Evolutionary conservation across 2,329 filamentous ascomycete species (phyloP).

Genomic region (Penicillium sp.): DNA sequence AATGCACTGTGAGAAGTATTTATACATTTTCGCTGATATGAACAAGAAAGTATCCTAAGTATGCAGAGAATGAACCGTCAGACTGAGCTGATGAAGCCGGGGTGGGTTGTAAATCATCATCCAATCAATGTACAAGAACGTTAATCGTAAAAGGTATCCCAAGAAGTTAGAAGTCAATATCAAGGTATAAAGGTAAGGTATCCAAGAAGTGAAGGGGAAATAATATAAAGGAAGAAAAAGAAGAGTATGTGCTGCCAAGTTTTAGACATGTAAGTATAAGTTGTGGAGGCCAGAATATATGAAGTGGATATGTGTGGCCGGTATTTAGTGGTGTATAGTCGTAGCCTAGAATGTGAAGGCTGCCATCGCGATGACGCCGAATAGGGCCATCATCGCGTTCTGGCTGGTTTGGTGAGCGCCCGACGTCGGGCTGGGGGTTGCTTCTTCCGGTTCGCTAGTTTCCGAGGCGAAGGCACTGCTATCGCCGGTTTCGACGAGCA

Average conservation of each 20-base stretch:
- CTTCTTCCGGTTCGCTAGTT: conserved; percentile 16
- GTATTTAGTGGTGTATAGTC: conserved; percentile 9
- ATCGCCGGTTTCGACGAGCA: conserved; percentile 20
- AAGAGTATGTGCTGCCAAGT: neutral
- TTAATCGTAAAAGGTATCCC: conserved; percentile 21
- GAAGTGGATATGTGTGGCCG: neutral
- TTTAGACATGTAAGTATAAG: neutral
- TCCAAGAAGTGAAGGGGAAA: conserved; percentile 4
- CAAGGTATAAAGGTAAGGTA: conserved; percentile 10
- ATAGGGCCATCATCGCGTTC: conserved; percentile 27
- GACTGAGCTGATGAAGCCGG: conserved; percentile 16
- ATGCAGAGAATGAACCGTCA: conserved; percentile 11
- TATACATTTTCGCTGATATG: conserved; percentile 8
- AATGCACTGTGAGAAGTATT: neutral
- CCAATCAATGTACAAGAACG: conserved; percentile 23
- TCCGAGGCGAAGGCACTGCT: conserved; percentile 19
- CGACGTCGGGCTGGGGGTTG: conserved; percentile 27
- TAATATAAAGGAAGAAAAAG: conserved; percentile 1
- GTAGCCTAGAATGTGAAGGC: conserved; percentile 8
- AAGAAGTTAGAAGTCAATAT: conserved; percentile 15
- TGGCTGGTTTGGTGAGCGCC: conserved; percentile 27
- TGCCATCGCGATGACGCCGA: conserved; percentile 32
- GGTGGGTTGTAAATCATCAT: conserved; percentile 17
- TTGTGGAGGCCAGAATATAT: neutral
- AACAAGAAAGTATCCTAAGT: conserved; percentile 5